Evolutionary conservation across 345 rosid species (phyloP), one percentile per base, ranked within the genome.

Genomic region (Gossypium anomalum): DNA sequence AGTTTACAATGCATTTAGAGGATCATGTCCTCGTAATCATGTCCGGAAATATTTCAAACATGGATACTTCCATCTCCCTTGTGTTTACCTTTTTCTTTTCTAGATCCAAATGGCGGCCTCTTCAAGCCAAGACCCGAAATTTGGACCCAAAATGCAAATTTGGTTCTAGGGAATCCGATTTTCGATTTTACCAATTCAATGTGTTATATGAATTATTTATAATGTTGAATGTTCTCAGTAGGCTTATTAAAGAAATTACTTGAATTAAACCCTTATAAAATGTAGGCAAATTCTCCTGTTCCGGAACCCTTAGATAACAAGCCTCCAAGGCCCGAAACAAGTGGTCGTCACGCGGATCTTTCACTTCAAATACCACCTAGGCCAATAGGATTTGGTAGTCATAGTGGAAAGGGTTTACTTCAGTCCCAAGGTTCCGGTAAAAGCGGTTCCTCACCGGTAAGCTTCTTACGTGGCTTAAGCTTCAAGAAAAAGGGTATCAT

Each of bases 331-430:
- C 80, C 86, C 17, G 91, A 75, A 77, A 73, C 89, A 3, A 85
- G 82, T 70, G 87, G 74, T 65, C 82, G 83, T 67, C 89, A 80
- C 20, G 55, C 48, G 20, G 89, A 88, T 89, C 97, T 94, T 83
- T 92, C 90, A 16, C 91, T 94, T 76, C 91, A 87, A 78, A 86
- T 94, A 68, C 95, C 97, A 0, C 89, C 90, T 60, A 86, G 81
- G 70, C 79, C 90, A 20, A 19, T 67, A 69, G 87, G 87, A 74
- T 86, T 92, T 64, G 82, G 82, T 77, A 76, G 80, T 62, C 66
- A 81, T n/a, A 82, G 63, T 72, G 84, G 90, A 66, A 88, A 85
- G 82, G 85, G 86, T 74, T 80, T 82, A 61, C 81, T 89, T 45
- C 86, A 85, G 70, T 81, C 91, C 62, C 90, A 83, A 49, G 72